Evolutionary conservation across 2,329 filamentous ascomycete species (phyloP), one percentile per base, ranked within the genome.

Genomic region (Beauveria pseudobassiana): DNA sequence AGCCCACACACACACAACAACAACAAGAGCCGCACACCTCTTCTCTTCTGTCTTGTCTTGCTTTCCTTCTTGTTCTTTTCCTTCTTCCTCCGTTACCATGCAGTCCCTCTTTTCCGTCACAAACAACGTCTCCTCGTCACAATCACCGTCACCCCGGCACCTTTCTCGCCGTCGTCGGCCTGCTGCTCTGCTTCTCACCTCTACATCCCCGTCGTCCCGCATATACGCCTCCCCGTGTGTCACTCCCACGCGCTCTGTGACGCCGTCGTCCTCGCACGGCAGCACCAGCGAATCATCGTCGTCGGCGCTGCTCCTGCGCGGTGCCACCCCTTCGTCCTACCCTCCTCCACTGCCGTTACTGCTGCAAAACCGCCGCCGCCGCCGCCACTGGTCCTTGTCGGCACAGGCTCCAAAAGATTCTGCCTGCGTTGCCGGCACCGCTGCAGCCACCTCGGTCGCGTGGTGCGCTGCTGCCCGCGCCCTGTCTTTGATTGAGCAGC

Each of bases 51-150:
- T 34, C 46, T 18, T 18, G 12, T 16, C 28, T 16, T 46, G 9
- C 20, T 50, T 55, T 14, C 34, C 34, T 22, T 38, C 34, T 38
- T 38, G 34, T 38, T 38, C 34, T 38, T 38, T 38, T 14, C 34
- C 34, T 46, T 16, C 42, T 20, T 38, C 10, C 26, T 38, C 38
- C 42, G n/a, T 38, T 28, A 57, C 74, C 70, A 85, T 85, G 82
- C 80, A 79, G 76, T 82, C 83, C 63, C 76, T 86, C 71, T 74
- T 86, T 67, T 82, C 82, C 59, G 79, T 86, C 66, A 82, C 85
- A 74, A 86, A 82, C 73, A 81, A 84, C 78, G 78, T 86, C 70
- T 82, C 82, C 78, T 86, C 67, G 70, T 86, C 70, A 85, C 79
- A 73, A 76, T 86, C 69, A 80, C 76, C 68, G 80, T 86, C 71